Base-by-base conservation (phyloP, 208 protist genomes). In the Phytomonas sp. region DNA sequence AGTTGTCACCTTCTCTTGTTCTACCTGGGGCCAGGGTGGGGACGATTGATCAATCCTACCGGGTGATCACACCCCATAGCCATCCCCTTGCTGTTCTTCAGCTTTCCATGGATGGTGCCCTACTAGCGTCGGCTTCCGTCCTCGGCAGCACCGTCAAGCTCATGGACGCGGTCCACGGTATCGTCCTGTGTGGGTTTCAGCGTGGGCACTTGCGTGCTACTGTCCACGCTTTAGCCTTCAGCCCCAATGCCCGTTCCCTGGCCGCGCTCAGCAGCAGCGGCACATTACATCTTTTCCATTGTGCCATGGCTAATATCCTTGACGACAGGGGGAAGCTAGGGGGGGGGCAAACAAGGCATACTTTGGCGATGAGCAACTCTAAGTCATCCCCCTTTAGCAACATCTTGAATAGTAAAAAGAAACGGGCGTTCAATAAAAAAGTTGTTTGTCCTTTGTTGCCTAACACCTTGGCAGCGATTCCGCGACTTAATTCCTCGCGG, bases 101-200 rank as follows among this genome's bases (percentile, higher is more conserved):
- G 42, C 70, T 77, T 14, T 61, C 73, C 60, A 67, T 74, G 1
- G 79, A 88, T 66, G 72, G 82, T 2, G 63, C 67, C 0, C 67
- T 82, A 26, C 76, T 88, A 34, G 76, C 84, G 16, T 87, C 85
- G 6, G 82, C 85, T 60, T 93, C 88, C 3, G 42, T 66, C 32
- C 73, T 70, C n/a, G 88, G 88, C 31, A 89, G 76, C 7, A 90
- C 84, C 1, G 73, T 93, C 37, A 90, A 87, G 45, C 72, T 93
- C 12, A 86, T 91, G 67, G 81, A 91, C 37, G 66, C 74, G 3
- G 29, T 63, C 1, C 75, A 61, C 14, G 77, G 74, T 4, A 70
- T 69, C 26, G 65, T 88, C n/a, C 67, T 89, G 30, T 72, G 68
- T 70, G 66, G 69, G 19, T 79, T 89, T 40, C 78, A 83, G 14